Percentiles rank a stretch among this genome's conserved stretches.
Conservation (phyloP, 2,329 filamentous ascomycete genomes). For the Neonectria ditissima region DNA sequence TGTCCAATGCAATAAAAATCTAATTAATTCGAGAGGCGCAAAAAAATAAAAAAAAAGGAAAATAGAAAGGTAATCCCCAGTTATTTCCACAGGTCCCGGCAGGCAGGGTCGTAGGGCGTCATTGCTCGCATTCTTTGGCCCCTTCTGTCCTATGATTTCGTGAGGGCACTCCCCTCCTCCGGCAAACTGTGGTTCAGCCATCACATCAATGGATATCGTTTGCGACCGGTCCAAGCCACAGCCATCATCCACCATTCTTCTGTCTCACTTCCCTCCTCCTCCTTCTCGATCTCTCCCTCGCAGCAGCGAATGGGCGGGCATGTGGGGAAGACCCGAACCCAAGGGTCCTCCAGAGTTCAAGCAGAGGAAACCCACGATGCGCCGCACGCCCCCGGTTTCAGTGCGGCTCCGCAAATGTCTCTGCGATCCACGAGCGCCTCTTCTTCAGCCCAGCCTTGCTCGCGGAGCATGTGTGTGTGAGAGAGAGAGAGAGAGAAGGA, state of each 20-base stretch:
- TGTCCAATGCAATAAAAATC: not conserved
- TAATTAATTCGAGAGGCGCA: not conserved
- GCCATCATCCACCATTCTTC: not conserved
- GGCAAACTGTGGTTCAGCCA: not conserved
- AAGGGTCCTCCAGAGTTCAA: not conserved
- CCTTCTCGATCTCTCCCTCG: not conserved
- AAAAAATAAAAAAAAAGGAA: not conserved
- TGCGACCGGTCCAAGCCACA: not conserved
- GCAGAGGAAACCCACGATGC: not conserved
- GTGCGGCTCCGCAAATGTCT: slow-evolving; percentile 42
- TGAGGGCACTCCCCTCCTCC: not conserved
- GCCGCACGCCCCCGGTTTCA: slow-evolving; percentile 21
- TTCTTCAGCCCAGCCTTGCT: slow-evolving; percentile 13
- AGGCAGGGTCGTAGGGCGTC: not conserved
- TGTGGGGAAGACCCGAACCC: slow-evolving; percentile 9
- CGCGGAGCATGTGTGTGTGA: not conserved
- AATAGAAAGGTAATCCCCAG: not conserved
- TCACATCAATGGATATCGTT: not conserved
- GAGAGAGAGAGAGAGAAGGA: too few relatives aligned
- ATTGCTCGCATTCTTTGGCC: not conserved
- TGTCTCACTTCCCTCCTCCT: not conserved
- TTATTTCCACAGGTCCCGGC: not conserved
- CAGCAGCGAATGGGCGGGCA: not conserved
- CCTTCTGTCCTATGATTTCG: not conserved
- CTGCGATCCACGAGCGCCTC: slow-evolving; percentile 31